These are phyloP conservation scores for Porpolomopsis calyptriformis DNA, from an alignment of 768 basidiomycete species.

Conservation along the genomic window DNA sequence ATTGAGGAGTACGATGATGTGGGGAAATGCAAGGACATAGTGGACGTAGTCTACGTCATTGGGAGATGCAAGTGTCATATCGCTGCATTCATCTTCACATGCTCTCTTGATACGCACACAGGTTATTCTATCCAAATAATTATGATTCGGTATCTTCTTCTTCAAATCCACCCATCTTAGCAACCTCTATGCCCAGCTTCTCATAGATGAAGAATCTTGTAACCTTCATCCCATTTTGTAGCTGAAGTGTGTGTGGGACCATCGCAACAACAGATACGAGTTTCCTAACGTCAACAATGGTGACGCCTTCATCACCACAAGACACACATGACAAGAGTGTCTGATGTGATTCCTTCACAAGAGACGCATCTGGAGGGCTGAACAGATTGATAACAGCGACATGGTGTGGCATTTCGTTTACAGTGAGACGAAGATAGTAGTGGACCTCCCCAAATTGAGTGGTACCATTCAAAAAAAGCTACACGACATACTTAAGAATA, in stretches of 20 bases:
- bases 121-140: no score
- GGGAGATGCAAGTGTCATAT: no score
- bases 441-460: slow-evolving; percentile 15
- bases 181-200: slow-evolving; percentile 17
- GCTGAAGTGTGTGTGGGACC: slow-evolving; percentile 11
- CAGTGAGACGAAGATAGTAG: slow-evolving; percentile 12
- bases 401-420: slow-evolving; percentile 3
- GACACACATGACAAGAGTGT: slow-evolving; percentile 13
- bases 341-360: slow-evolving; percentile 14
- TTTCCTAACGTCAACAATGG: slow-evolving; percentile 10
- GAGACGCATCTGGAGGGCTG: slow-evolving; percentile 10
- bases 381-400: slow-evolving; percentile 16
- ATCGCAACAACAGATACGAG: slow-evolving; percentile 19
- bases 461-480: neutral
- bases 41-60: no score
- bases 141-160: no score
- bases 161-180: slow-evolving; percentile 3
- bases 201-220: slow-evolving; percentile 13
- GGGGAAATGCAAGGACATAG: no score
- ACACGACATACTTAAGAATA: neutral
- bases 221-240: neutral
- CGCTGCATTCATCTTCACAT: no score
- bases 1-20: no score
- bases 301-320: slow-evolving; percentile 8
- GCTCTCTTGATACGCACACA: no score